Conservation (phyloP, 345 rosid species). For the Dipteronia sinensis region DNA sequence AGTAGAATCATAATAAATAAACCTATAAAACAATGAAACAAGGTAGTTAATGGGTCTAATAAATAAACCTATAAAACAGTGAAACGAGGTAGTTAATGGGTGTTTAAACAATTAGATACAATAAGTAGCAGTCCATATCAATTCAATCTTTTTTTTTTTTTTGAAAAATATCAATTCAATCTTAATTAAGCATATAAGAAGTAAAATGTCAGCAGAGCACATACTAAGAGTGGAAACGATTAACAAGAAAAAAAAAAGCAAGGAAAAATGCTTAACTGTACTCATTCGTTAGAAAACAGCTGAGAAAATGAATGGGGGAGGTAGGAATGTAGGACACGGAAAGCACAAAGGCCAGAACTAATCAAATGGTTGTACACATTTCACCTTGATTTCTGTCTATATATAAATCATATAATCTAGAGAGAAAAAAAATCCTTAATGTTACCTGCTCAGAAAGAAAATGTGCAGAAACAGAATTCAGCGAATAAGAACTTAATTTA, state of each 20-base stretch:
- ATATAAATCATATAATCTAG: not conserved
- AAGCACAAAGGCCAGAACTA: not conserved
- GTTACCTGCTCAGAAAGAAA: conserved; percentile 96
- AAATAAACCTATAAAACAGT: not conserved
- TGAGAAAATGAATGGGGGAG: not conserved
- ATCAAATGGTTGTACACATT: not conserved
- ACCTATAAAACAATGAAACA: not conserved
- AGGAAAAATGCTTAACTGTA: not conserved
- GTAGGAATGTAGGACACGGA: not conserved
- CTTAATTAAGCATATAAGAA: not conserved
- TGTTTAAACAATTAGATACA: not conserved
- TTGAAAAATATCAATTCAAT: too few relatives aligned
- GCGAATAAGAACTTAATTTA: conserved; percentile 92
- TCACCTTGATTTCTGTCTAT: not conserved
- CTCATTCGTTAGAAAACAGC: not conserved
- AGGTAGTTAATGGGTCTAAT: not conserved
- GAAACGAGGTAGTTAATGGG: not conserved
- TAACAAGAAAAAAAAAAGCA: not conserved
- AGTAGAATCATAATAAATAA: not conserved
- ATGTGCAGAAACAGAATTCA: conserved; percentile 97
- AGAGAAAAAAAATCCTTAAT: not conserved
- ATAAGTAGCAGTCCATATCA: conserved; percentile 4
- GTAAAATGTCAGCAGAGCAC: not conserved
- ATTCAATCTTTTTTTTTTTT: not conserved
- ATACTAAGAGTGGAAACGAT: not conserved